A percentile compares a stretch with the other conserved stretches of the same genome.
Conservation (phyloP, 2,329 filamentous ascomycete species). For the Ophiosphaerella narmari region DNA sequence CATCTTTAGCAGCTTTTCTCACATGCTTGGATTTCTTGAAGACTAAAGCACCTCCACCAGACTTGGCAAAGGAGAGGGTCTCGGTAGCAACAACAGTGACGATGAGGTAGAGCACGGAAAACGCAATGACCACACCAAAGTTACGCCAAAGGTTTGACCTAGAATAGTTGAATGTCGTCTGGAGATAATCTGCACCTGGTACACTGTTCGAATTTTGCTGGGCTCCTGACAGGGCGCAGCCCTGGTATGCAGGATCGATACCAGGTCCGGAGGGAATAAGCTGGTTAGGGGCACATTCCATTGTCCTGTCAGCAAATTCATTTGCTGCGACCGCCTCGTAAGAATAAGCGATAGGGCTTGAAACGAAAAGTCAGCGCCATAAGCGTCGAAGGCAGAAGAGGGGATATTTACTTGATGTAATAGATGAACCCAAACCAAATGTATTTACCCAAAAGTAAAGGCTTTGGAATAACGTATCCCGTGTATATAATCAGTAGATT, state of each 20-base stretch:
- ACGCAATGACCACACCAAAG: conserved; percentile 77
- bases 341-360: conserved; percentile 60
- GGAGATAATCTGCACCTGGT: conserved; percentile 60
- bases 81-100: conserved; percentile 75
- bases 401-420: not conserved
- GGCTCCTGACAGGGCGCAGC: conserved; percentile 66
- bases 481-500: conserved; percentile 68
- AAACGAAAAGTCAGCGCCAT: conserved; percentile 32
- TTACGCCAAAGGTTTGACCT: conserved; percentile 70
- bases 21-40: conserved; percentile 71
- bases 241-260: conserved; percentile 61
- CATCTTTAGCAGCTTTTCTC: conserved; percentile 58
- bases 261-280: conserved; percentile 64
- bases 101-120: conserved; percentile 72
- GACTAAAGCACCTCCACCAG: conserved; percentile 69
- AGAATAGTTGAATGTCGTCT: conserved; percentile 61
- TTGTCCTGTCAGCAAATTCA: conserved; percentile 62
- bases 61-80: conserved; percentile 63
- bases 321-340: conserved; percentile 72
- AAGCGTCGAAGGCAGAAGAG: not conserved
- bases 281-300: conserved; percentile 64
- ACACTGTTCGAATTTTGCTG: conserved; percentile 56
- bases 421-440: conserved; percentile 63
- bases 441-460: conserved; percentile 60
- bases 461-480: conserved; percentile 71